phyloP scores from a whole-genome alignment of 1,284 basidiomycete species.

The Gastroboletus turbinatus region DNA sequence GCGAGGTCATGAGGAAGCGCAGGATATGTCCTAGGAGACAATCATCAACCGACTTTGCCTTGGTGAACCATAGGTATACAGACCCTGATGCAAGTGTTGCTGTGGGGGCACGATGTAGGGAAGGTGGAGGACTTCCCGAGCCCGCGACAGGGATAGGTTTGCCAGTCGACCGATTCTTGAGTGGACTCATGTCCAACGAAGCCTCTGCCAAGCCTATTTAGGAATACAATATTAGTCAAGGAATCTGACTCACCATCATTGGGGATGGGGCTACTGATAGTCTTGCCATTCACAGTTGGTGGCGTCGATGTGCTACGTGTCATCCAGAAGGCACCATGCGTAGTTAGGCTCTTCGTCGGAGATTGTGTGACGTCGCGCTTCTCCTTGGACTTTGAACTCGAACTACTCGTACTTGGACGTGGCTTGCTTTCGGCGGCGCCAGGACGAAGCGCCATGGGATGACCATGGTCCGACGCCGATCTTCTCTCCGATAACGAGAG shows the following conservation, averaged over 20 bases:
- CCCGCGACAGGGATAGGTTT: conserved; percentile 68
- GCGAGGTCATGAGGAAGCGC: conserved; percentile 76
- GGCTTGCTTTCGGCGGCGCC: conserved; percentile 27
- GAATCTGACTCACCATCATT: conserved; percentile 52
- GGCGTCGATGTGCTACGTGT: conserved; percentile 37
- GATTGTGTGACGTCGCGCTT: conserved; percentile 40
- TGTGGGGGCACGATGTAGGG: conserved; percentile 32
- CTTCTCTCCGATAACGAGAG: conserved; percentile 49
- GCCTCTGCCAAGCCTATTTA: conserved; percentile 47
- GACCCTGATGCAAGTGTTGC: conserved; percentile 65
- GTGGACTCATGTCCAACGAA: conserved; percentile 70
- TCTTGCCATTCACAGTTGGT: conserved; percentile 55
- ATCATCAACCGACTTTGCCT: conserved; percentile 6
- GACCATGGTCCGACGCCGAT: conserved; percentile 36
- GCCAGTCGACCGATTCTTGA: conserved; percentile 59
- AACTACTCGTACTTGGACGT: conserved; percentile 34
- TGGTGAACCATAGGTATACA: conserved; percentile 21
- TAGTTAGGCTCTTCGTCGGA: conserved; percentile 36
- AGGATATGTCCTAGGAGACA: conserved; percentile 34
- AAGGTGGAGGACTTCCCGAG: conserved; percentile 23
- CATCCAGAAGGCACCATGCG: conserved; percentile 39
- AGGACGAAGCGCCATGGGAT: conserved; percentile 17
- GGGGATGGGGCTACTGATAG: conserved; percentile 63
- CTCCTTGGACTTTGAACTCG: conserved; percentile 30
- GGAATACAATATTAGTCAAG: conserved; percentile 5